phyloP scores from a whole-genome alignment of 2,329 filamentous ascomycete species.

The Neonectria magnoliae region DNA sequence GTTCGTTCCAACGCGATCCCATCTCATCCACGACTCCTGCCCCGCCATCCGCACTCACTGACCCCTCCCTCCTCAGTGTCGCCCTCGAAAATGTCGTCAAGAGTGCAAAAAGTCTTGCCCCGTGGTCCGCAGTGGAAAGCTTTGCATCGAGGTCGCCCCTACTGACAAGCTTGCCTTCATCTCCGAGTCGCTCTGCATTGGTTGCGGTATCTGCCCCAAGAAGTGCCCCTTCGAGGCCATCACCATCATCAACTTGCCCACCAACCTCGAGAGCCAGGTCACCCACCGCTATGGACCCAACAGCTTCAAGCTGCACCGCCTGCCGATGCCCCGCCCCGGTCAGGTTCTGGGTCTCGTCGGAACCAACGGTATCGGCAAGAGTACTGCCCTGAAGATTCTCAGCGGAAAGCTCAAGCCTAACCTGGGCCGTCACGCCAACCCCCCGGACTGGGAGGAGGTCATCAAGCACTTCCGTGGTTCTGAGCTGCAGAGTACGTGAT shows the following conservation, averaged over 20 bases:
- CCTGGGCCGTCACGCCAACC: conserved; percentile 92
- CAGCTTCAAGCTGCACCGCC: conserved; percentile 98
- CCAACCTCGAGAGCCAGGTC: conserved; percentile 97
- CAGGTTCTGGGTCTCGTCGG: conserved; percentile 96
- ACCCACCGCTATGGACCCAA: conserved; percentile 99
- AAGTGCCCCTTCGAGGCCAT: conserved; percentile 99
- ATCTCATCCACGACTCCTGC: conserved; percentile 33
- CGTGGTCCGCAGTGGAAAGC: conserved; percentile 95
- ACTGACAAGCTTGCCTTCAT: conserved; percentile 97
- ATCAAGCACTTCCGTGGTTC: conserved; percentile 98
- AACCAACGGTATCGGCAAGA: conserved; percentile 99
- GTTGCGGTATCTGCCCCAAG: conserved; percentile 99
- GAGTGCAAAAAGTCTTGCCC: conserved; percentile 99
- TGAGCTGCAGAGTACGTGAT: conserved; percentile 86
- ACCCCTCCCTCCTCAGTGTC: conserved; percentile 50
- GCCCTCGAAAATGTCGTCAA: conserved; percentile 84
- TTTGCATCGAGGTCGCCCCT: conserved; percentile 92
- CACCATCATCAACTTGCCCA: conserved; percentile 99
- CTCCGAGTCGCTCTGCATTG: conserved; percentile 94
- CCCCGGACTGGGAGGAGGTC: conserved; percentile 99
- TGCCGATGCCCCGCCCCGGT: conserved; percentile 94
- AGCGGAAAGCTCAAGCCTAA: conserved; percentile 99
- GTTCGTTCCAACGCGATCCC: conserved; percentile 55
- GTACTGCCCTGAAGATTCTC: conserved; percentile 98
- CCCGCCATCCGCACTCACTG: conserved; percentile 41